Conservation (phyloP, 768 basidiomycete genomes). For the Amyloporia xantha region DNA sequence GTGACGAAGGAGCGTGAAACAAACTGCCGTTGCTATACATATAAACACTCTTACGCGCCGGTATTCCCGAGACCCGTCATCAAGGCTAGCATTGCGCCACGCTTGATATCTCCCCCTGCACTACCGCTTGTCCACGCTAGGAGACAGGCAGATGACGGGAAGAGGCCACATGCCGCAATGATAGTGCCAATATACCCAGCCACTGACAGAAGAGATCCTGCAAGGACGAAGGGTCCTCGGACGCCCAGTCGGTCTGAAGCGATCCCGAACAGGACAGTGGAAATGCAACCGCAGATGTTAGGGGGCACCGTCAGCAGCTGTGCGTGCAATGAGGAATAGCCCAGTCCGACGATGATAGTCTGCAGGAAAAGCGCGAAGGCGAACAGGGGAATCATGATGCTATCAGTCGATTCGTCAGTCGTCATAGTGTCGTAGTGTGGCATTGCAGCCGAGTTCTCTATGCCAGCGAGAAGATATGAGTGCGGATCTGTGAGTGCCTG, state of each 20-base stretch:
- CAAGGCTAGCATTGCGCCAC: conserved; percentile 45
- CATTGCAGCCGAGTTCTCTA: conserved; percentile 6
- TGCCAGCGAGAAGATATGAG: conserved; percentile 3
- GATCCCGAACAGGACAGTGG: conserved; percentile 2
- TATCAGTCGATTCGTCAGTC: not conserved
- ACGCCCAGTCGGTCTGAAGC: conserved; percentile 5
- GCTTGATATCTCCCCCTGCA: conserved; percentile 48
- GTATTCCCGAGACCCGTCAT: conserved; percentile 51
- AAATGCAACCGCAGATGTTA: conserved; percentile 17
- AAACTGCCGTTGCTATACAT: too few species aligned
- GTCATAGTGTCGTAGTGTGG: not conserved
- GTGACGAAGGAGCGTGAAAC: conserved; percentile 27
- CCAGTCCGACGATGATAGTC: conserved; percentile 56
- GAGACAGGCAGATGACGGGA: conserved; percentile 39
- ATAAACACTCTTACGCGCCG: conserved; percentile 44
- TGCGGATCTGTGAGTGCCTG: conserved; percentile 8
- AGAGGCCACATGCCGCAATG: conserved; percentile 47
- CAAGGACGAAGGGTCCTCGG: conserved; percentile 6
- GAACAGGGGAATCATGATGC: conserved; percentile 27
- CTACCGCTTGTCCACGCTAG: conserved; percentile 53
- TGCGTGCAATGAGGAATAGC: too few species aligned
- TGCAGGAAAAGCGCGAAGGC: conserved; percentile 51
- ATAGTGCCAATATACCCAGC: conserved; percentile 38
- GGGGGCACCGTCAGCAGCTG: conserved; percentile 50
- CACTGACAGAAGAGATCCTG: conserved; percentile 1